phyloP scores from a whole-genome alignment of 257 asterid species.

The Eucommia ulmoides region DNA sequence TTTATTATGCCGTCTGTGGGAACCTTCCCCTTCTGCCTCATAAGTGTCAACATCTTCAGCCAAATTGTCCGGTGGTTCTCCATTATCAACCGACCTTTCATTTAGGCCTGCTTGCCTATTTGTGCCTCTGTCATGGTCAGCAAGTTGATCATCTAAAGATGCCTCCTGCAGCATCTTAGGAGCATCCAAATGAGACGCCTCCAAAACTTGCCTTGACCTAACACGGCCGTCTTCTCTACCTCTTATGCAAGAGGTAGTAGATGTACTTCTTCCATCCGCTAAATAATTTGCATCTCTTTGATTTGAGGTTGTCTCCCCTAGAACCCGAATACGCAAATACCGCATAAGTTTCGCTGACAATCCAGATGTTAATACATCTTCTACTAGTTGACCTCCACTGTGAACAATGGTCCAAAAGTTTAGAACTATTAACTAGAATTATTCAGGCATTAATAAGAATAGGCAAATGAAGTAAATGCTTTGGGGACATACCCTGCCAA shows the following conservation, averaged over 20 bases:
- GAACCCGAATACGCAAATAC: slow-evolving; percentile 59
- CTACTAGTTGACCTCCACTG: slow-evolving; percentile 87
- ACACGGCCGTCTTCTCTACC: slow-evolving; percentile 64
- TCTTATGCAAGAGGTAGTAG: slow-evolving; percentile 26
- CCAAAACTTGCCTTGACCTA: slow-evolving; percentile 44
- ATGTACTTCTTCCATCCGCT: slow-evolving; percentile 37
- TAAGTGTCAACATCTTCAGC: slow-evolving; percentile 33
- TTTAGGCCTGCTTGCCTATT: slow-evolving; percentile 35
- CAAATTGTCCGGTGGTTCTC: slow-evolving; percentile 37
- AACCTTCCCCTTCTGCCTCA: slow-evolving; percentile 51
- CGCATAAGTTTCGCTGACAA: slow-evolving; percentile 87
- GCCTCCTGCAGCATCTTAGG: slow-evolving; percentile 32
- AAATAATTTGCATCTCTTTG: slow-evolving; percentile 52
- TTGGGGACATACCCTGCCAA: slow-evolving; percentile 61
- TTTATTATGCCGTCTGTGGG: slow-evolving; percentile 36
- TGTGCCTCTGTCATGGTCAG: slow-evolving; percentile 32
- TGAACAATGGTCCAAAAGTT: slow-evolving; percentile 16
- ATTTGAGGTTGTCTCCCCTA: slow-evolving; percentile 53
- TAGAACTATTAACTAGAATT: slow-evolving; percentile 9
- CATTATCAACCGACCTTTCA: slow-evolving; percentile 47
- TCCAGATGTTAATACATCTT: slow-evolving; percentile 89
- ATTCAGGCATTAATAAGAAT: too few relatives aligned
- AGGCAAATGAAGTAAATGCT: slow-evolving; percentile 2
- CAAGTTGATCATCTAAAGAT: slow-evolving; percentile 22
- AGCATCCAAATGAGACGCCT: slow-evolving; percentile 42